Base-by-base conservation (phyloP, 257 asterid species). In the Solanum peruvianum region DNA sequence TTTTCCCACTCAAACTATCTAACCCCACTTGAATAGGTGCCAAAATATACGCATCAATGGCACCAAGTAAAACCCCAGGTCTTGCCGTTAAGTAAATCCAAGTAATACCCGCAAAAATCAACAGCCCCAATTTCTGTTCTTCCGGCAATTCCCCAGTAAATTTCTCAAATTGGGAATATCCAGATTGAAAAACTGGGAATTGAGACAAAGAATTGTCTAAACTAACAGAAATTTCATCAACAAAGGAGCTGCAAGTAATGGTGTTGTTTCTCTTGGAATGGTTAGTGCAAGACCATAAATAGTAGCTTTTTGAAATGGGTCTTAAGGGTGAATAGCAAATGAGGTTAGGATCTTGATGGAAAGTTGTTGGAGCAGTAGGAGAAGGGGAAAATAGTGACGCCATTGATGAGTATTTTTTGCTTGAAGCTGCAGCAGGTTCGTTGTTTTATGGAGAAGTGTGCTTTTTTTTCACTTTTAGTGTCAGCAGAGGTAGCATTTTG, bases 71-170 rank as follows among this genome's bases (percentile, higher is more conserved):
- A 77, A 97, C 98, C 21, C 99, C 99, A 0, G 99, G 99, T 88
- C 99, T 92, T 35, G 99, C 96, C 18, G 99, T 97, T 82, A 97
- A 88, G 91, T 97, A 97, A 87, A 95, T 84, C 99, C 98, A 97
- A 18, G 91, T 77, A 75, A 95, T 66, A 10, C 96, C 99, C 9
- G 93, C 93, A 45, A 91, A 88, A 47, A 93, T 85, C 21, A 95
- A 58, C 6, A 94, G 12, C 25, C 92, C 93, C 96, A 94, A 95
- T 83, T 83, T 92, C 58, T 95, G 92, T 72, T 41, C 80, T 42
- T 94, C 95, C 4, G 98, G 98, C 72, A 94, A 87, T 9, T 89
- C 93, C 42, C 35, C 91, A 5, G 92, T 16, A 14, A 88, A 86
- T 42, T 87, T 88, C 88, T 92, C 92, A 23, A 94, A 89, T 44